These are phyloP conservation scores for Gossypium anomalum DNA, from an alignment of 345 rosid genomes.

Conservation along the genomic window DNA sequence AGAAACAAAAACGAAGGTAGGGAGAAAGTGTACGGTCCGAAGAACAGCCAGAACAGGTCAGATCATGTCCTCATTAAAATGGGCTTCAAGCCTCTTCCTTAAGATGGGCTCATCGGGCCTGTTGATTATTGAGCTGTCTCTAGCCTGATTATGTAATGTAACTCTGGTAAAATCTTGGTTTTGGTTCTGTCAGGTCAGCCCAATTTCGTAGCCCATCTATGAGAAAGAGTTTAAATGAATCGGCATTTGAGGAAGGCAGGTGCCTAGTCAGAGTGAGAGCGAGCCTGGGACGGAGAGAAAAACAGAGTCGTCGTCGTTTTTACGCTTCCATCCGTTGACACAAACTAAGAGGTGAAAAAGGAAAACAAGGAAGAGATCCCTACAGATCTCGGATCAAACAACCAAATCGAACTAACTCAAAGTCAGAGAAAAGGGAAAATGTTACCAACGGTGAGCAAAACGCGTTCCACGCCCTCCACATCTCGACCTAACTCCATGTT, in stretches of 20 bases:
- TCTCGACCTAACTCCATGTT: constrained; percentile 64
- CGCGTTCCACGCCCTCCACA: constrained; percentile 68
- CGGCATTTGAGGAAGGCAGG: background rate
- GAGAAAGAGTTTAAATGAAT: background rate
- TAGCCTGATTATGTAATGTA: too few species aligned
- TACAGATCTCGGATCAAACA: constrained; percentile 36
- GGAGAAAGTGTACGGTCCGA: background rate
- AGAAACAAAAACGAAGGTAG: background rate
- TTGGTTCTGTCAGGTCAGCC: background rate
- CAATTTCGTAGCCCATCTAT: background rate
- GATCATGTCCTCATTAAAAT: background rate
- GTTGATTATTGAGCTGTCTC: too few species aligned
- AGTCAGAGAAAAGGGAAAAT: constrained; percentile 26
- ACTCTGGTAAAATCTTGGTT: too few species aligned
- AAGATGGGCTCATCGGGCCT: background rate
- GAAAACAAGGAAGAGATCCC: background rate
- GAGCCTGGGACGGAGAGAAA: background rate
- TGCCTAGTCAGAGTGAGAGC: background rate
- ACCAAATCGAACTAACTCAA: constrained; percentile 9
- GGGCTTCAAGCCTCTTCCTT: background rate
- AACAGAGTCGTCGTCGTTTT: constrained; percentile 32
- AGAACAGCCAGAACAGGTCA: background rate
- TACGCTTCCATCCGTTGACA: background rate
- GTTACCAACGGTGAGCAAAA: constrained; percentile 80
- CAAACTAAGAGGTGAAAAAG: constrained; percentile 1